Evolutionary conservation across 306 rosid species (phyloP), one percentile per base, ranked within the genome.

Genomic region (Castanopsis chinensis): DNA sequence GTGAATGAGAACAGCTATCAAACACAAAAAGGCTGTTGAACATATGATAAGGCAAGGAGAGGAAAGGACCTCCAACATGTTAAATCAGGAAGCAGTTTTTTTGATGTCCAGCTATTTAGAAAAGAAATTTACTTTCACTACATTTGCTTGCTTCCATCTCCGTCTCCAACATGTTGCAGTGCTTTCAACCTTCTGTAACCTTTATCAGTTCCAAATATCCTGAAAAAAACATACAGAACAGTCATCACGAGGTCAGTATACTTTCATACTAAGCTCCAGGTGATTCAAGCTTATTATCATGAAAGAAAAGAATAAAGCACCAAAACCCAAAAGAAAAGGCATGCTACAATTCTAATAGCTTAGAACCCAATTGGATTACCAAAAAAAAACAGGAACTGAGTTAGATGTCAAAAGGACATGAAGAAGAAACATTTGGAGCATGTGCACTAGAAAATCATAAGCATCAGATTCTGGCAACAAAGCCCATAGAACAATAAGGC

Each of bases 171-270:
- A 21, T 49, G 71, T 81, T 88, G 80, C 72, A 88, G 82, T 18
- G 59, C 86, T 59, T 81, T 82, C 85, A 88, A 77, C 86, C 81
- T 88, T 81, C 85, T 76, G 81, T 83, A 88, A 19, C 91, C 91
- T 15, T 73, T 79, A 65, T 88, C 91, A 2, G 91, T 88, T 21
- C 91, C 91, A 83, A 88, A 88, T 41, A 88, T 71, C 89, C 91
- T 88, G 89, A 49, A 53, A 41, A 58, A 58, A 18, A 10, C 37
- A 45, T 32, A 33, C 17, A 64, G 20, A 27, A 72, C 7, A 57
- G 33, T 9, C 2, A 58, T 49, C 13, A 23, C 58, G 18, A 19
- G 27, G 21, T 60, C 60, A 69, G 74, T 12, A 30, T 17, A 30
- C 20, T 64, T 64, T 4, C 2, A 30, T 3, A 1, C 23, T 17